These are phyloP conservation scores for Phytopythium kandeliae DNA, from an alignment of 352 stramenopile genomes.

Conservation along the genomic window DNA sequence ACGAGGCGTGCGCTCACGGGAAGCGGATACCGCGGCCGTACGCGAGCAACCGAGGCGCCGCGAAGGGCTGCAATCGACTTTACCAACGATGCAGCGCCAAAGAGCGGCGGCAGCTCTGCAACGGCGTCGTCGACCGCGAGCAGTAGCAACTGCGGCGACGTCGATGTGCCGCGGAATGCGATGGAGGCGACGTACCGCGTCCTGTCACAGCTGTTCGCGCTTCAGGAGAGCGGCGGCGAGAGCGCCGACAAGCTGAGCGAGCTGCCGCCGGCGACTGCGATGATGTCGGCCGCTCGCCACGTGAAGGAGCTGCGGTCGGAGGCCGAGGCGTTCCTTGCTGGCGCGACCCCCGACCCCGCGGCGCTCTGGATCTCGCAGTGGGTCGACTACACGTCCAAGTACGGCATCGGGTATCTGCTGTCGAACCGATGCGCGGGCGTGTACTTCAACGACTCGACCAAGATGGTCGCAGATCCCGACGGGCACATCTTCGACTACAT, in stretches of 20 bases:
- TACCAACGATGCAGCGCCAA: slow-evolving; percentile 2
- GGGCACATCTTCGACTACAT: slow-evolving; percentile 94
- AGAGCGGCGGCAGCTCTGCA: slow-evolving; percentile 3
- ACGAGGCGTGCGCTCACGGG: not conserved
- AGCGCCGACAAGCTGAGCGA: slow-evolving; percentile 37
- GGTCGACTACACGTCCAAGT: slow-evolving; percentile 99
- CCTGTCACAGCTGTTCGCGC: slow-evolving; percentile 55
- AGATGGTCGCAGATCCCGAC: slow-evolving; percentile 91
- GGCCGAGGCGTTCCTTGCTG: slow-evolving; percentile 25
- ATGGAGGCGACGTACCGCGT: slow-evolving; percentile 53
- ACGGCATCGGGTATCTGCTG: slow-evolving; percentile 97
- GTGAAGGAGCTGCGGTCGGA: slow-evolving; percentile 58
- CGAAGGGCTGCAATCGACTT: not conserved
- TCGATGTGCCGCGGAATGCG: slow-evolving; percentile 20
- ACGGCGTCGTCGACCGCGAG: not conserved
- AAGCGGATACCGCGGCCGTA: not conserved
- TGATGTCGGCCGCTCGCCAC: slow-evolving; percentile 57
- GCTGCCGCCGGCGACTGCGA: slow-evolving; percentile 47
- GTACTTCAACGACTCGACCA: slow-evolving; percentile 99
- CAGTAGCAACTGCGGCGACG: not conserved
- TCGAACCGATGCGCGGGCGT: slow-evolving; percentile 93
- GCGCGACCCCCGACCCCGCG: slow-evolving; percentile 22
- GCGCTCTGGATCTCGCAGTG: slow-evolving; percentile 95
- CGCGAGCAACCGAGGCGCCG: not conserved
- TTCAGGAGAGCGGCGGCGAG: slow-evolving; percentile 40